Evolutionary conservation across 805 yeast species (phyloP), one percentile per base, ranked within the genome.

Genomic region (Starmera caribaea): DNA sequence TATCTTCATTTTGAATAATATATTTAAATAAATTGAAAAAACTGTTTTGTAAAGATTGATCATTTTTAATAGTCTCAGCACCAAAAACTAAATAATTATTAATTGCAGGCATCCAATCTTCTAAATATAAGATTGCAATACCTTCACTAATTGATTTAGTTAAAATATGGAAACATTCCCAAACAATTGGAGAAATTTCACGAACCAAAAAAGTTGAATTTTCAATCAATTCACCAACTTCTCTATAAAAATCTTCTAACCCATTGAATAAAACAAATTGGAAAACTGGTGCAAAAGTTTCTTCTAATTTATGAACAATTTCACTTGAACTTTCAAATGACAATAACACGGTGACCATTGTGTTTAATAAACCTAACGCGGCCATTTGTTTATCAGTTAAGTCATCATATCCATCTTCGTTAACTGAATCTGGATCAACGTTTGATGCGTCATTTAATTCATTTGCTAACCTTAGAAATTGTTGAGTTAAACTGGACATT

Each of bases 321-420:
- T 77, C 83, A 8, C 67, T 66, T 2, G 96, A 80, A 54, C 81
- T 82, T 58, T 92, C 95, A 63, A 89, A 77, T 5, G 95, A 79
- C 37, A 85, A 61, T 32, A 90, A 62, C 39, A 90, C 80, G 0
- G 96, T 86, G 28, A 82, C 75, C 63, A 89, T 73, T 3, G 96
- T 89, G 48, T 80, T 81, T 46, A 90, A 59, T 29, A 88, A 71
- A 12, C 96, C 95, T 16, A 79, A 62, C 0, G 89, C 95, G 16
- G 95, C 87, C 72, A 79, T 74, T 34, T 80, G 77, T 58, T 87
- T 88, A 43, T 84, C 95, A 12, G 75, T 71, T 32, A 61, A 59
- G 39, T 65, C 72, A 16, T 65, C 66, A 30, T 46, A 50, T 35
- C 63, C 58, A 16, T 47, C 57, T 21, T 21, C 24, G 7, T 21